These are phyloP conservation scores for Lithohypha guttulata DNA, from an alignment of 2,329 filamentous ascomycete genomes.

Conservation along the genomic window DNA sequence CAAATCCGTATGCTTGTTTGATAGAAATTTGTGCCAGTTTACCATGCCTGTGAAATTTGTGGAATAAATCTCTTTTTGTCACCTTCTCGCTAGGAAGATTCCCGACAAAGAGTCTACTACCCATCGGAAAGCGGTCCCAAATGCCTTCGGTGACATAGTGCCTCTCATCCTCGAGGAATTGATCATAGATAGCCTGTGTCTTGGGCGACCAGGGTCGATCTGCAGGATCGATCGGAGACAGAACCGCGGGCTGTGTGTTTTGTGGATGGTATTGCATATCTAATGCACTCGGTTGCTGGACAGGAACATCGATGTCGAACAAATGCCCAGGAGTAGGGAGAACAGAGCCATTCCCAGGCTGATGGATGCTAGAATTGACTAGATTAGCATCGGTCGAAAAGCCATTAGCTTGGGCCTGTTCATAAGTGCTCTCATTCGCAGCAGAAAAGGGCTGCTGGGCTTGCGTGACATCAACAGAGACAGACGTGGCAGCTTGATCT, in stretches of 20 bases:
- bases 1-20: constrained; percentile 93
- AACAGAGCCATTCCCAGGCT: constrained; percentile 22
- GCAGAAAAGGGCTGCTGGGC: constrained; percentile 7
- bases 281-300: constrained; percentile 31
- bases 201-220: constrained; percentile 40
- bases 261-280: constrained; percentile 31
- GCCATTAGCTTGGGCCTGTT: constrained; percentile 10
- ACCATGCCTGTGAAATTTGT: constrained; percentile 76
- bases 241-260: constrained; percentile 8
- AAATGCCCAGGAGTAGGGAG: constrained; percentile 20
- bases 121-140: constrained; percentile 41
- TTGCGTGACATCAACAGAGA: constrained; percentile 6
- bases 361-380: not conserved
- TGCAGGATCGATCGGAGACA: constrained; percentile 22
- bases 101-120: constrained; percentile 41
- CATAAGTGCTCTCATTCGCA: constrained; percentile 3
- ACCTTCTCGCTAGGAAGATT: constrained; percentile 90
- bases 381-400: constrained; percentile 5
- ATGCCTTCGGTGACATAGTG: constrained; percentile 42
- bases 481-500: constrained; percentile 16
- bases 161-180: constrained; percentile 41
- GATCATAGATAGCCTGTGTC: constrained; percentile 39
- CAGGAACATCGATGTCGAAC: constrained; percentile 11
- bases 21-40: constrained; percentile 88
- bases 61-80: constrained; percentile 86